Conservation (phyloP, 164 flowering plant genomes). For the Annona cherimola region DNA sequence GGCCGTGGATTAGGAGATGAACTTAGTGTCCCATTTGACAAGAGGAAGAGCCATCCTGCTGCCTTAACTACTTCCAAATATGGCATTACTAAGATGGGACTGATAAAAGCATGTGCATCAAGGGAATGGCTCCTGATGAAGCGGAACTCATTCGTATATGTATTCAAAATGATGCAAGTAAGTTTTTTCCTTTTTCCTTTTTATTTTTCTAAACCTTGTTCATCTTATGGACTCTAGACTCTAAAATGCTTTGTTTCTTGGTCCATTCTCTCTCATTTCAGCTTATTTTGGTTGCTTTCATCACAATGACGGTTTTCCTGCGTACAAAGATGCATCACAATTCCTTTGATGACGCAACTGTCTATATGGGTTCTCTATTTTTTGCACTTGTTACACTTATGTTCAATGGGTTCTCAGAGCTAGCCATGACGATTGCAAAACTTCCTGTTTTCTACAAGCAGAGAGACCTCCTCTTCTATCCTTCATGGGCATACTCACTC, state of each 20-base stretch:
- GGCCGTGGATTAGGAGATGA: constrained; percentile 29
- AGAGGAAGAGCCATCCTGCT: constrained; percentile 37
- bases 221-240: background rate
- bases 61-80: constrained; percentile 35
- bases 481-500: constrained; percentile 55
- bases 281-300: constrained; percentile 26
- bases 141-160: constrained; percentile 36
- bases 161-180: constrained; percentile 35
- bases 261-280: constrained; percentile 11
- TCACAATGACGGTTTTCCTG: constrained; percentile 33
- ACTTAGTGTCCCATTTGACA: constrained; percentile 37
- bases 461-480: constrained; percentile 47
- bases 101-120: constrained; percentile 33
- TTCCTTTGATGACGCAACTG: constrained; percentile 29
- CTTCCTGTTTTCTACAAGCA: constrained; percentile 71
- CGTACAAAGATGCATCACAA: constrained; percentile 26
- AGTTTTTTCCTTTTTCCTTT: constrained; percentile 2
- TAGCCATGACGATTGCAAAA: constrained; percentile 32
- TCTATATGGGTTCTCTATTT: constrained; percentile 43
- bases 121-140: constrained; percentile 43
- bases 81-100: constrained; percentile 31
- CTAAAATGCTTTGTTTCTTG: background rate
- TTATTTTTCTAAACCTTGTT: no score
- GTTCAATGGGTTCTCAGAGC: constrained; percentile 45
- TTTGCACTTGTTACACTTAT: constrained; percentile 18